Evolutionary conservation across 2,329 filamentous ascomycete genomes (phyloP).

Genomic region (Sphaerostilbella broomeana): DNA sequence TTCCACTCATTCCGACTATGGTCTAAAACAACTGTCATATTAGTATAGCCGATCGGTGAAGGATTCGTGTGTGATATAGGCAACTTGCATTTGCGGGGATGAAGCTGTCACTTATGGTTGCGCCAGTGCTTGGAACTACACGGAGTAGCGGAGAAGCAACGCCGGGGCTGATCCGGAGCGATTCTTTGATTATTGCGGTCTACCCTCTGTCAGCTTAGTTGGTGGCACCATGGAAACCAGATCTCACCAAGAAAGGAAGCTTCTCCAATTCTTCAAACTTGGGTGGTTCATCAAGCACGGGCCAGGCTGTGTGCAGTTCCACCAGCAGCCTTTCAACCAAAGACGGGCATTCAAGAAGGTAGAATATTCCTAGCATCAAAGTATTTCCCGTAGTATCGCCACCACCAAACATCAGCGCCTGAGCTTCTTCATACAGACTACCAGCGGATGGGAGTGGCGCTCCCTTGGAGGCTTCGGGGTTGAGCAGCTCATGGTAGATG

Average conservation of each 20-base stretch:
- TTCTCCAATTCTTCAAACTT: slow-evolving; percentile 2
- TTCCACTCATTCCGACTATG: background rate
- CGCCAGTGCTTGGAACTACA: background rate
- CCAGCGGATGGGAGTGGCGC: background rate
- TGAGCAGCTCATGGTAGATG: background rate
- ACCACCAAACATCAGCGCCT: slow-evolving; percentile 1
- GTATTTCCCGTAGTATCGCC: background rate
- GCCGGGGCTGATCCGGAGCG: background rate
- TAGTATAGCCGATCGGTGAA: background rate
- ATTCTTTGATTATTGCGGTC: background rate
- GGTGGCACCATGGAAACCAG: background rate
- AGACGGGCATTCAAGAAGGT: background rate
- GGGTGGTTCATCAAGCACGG: background rate
- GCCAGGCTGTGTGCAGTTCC: background rate
- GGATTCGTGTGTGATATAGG: too few relatives aligned
- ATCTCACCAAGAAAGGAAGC: background rate
- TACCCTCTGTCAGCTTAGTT: background rate
- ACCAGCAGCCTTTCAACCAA: background rate
- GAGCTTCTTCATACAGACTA: slow-evolving; percentile 1
- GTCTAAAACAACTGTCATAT: background rate
- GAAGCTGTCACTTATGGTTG: background rate
- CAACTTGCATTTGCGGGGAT: background rate
- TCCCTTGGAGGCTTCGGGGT: background rate
- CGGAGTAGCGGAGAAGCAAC: background rate
- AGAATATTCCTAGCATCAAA: background rate